Percentiles rank a stretch among this genome's conserved stretches.
Evolutionary conservation across 2,329 filamentous ascomycete species (phyloP).

Genomic region (Colletotrichum sidae): DNA sequence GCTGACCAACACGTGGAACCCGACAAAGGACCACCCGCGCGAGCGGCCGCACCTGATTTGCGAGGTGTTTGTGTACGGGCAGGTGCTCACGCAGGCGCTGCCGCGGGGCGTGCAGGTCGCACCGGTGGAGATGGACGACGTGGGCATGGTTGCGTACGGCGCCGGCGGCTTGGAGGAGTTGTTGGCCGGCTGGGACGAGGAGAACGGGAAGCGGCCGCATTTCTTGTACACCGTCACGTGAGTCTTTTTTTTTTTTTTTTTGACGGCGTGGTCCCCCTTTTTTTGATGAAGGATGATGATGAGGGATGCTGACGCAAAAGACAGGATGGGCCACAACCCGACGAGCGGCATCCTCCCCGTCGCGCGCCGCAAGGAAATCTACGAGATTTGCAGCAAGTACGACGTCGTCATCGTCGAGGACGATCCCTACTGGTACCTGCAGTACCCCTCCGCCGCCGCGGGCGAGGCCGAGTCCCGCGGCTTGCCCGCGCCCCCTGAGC

Average conservation of each 20-base stretch:
- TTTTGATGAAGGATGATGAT: background rate
- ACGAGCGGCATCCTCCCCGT: constrained; percentile 81
- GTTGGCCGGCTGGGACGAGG: constrained; percentile 83
- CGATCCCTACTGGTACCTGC: constrained; percentile 95
- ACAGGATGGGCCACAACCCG: constrained; percentile 79
- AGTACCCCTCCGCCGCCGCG: constrained; percentile 78
- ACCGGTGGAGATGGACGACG: constrained; percentile 79
- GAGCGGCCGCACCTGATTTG: constrained; percentile 82
- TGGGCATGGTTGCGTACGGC: constrained; percentile 83
- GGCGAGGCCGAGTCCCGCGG: constrained; percentile 62
- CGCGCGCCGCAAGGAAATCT: constrained; percentile 80
- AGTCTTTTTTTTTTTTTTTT: constrained; percentile 50
- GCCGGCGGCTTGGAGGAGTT: constrained; percentile 81
- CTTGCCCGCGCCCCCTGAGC: constrained; percentile 43
- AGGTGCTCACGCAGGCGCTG: constrained; percentile 73
- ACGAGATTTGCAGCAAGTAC: constrained; percentile 82
- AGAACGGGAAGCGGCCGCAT: constrained; percentile 80
- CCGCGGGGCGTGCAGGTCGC: constrained; percentile 80
- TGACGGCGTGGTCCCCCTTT: no score
- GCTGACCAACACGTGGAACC: constrained; percentile 80
- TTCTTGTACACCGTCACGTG: constrained; percentile 91
- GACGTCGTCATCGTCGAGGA: constrained; percentile 94
- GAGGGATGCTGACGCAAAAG: constrained; percentile 32
- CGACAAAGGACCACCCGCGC: constrained; percentile 72
- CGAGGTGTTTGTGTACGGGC: constrained; percentile 86